Evolutionary conservation across 148 eudicot genomes (phyloP).

Genomic region (Persicaria maculosa): DNA sequence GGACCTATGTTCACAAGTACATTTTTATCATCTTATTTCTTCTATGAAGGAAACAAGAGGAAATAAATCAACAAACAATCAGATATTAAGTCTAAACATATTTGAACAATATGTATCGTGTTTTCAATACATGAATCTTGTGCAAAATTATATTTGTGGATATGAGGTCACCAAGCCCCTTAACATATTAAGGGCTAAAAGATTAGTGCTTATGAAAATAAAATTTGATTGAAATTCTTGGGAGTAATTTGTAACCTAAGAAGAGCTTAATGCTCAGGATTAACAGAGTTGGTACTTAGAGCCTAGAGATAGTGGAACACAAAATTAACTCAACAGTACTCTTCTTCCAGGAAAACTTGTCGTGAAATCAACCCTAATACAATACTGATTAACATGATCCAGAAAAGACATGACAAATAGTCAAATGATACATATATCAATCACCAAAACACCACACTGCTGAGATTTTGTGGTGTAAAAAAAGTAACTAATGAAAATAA

Average conservation of each 20-base stretch:
- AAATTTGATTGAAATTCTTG: background rate
- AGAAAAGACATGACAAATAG: background rate
- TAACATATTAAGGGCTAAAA: background rate
- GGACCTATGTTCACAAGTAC: constrained; percentile 42
- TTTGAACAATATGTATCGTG: background rate
- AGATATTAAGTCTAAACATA: background rate
- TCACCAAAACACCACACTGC: background rate
- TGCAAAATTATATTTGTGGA: background rate
- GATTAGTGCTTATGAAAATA: background rate
- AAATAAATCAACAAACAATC: background rate
- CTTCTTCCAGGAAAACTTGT: background rate
- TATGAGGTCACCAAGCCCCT: background rate
- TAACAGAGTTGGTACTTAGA: background rate
- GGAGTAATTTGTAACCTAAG: background rate
- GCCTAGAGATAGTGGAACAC: background rate
- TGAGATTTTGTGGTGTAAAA: background rate
- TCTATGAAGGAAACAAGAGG: background rate
- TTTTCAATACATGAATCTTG: background rate
- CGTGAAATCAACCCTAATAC: background rate
- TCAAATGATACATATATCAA: background rate
- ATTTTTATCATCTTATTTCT: background rate
- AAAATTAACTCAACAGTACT: background rate
- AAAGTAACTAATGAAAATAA: no score
- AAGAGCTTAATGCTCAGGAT: background rate
- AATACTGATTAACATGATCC: background rate